Conservation (phyloP, 2,329 filamentous ascomycete genomes). For the Rhynchosporium secalis region DNA sequence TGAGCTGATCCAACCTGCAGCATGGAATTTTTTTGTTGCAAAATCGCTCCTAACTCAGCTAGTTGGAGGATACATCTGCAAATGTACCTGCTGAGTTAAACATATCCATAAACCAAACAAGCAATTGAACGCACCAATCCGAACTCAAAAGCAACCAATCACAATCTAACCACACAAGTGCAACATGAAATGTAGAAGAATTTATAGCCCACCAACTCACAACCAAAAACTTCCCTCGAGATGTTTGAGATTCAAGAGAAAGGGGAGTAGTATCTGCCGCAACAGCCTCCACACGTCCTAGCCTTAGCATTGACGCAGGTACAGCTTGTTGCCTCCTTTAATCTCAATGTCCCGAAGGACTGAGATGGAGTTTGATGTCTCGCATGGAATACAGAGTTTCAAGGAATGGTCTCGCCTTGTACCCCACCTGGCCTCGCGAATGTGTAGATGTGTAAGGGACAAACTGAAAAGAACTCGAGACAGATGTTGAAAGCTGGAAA, state of each 20-base stretch:
- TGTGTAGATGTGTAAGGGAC: not conserved
- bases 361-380: constrained; percentile 49
- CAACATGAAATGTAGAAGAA: constrained; percentile 24
- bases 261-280: constrained; percentile 26
- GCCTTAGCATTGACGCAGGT: constrained; percentile 28
- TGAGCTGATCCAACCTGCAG: constrained; percentile 9
- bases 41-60: not conserved
- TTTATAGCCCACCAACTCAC: constrained; percentile 24
- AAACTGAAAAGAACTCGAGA: not conserved
- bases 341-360: not conserved
- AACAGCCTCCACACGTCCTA: constrained; percentile 31
- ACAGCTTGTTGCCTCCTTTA: constrained; percentile 26
- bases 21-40: constrained; percentile 10
- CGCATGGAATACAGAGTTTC: constrained; percentile 75
- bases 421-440: constrained; percentile 75
- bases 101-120: not conserved
- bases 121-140: not conserved
- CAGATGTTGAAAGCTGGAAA: not conserved
- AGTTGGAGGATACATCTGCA: not conserved
- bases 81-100: not conserved
- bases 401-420: constrained; percentile 75
- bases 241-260: constrained; percentile 8
- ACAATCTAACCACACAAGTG: not conserved
- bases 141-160: not conserved
- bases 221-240: not conserved